Evolutionary conservation across 148 eudicot genomes (phyloP).

Genomic region (Rhododendron ovatum): DNA sequence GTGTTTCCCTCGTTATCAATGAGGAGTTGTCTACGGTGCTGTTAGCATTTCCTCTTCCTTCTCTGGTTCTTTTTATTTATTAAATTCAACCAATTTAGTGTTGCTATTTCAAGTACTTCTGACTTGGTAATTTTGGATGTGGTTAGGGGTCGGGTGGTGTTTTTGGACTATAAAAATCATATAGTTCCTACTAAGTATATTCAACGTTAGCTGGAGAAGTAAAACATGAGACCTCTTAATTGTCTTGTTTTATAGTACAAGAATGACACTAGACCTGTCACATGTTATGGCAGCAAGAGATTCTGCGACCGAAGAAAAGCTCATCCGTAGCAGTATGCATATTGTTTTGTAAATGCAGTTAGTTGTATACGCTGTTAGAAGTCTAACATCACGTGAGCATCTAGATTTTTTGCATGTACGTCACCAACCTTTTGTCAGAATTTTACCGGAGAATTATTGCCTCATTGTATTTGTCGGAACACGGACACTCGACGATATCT

Average conservation of each 20-base stretch:
- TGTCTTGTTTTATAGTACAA: not conserved
- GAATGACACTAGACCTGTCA: not conserved
- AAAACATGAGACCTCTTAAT: not conserved
- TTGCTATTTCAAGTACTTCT: not conserved
- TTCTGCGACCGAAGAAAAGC: not conserved
- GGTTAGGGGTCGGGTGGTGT: too few species aligned
- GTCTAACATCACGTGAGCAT: not conserved
- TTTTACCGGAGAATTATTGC: not conserved
- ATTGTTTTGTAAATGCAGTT: not conserved
- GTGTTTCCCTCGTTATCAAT: not conserved
- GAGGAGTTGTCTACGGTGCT: not conserved
- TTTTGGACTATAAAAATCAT: not conserved
- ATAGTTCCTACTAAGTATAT: not conserved
- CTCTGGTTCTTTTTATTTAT: not conserved
- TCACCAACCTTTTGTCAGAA: not conserved
- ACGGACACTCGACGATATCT: not conserved
- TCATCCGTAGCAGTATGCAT: not conserved
- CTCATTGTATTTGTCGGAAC: not conserved
- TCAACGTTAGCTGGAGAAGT: not conserved
- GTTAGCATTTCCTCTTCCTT: not conserved
- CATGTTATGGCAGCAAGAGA: not conserved
- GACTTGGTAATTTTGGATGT: not conserved
- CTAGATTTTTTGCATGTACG: not conserved
- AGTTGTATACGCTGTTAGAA: not conserved
- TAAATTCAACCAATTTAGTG: not conserved